These are phyloP conservation scores for Lablab purpureus DNA, from an alignment of 306 rosid genomes.

Conservation along the genomic window DNA sequence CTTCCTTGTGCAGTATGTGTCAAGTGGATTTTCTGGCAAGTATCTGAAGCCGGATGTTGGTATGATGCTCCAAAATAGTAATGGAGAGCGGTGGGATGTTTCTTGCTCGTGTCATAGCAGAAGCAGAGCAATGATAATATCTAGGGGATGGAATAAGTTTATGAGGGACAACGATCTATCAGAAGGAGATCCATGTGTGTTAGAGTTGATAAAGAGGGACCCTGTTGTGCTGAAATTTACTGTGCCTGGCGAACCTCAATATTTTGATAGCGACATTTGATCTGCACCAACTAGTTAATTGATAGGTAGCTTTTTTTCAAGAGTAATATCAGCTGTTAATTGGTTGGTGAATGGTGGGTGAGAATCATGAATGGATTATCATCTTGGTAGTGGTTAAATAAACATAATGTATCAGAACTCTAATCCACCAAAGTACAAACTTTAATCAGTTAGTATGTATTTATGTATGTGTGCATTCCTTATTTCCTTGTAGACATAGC, in stretches of 20 bases:
- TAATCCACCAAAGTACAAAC: background rate
- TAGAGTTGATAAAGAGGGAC: conserved; percentile 49
- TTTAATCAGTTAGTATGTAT: background rate
- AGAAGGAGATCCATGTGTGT: conserved; percentile 47
- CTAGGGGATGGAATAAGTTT: background rate
- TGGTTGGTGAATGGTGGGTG: background rate
- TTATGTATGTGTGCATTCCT: no score
- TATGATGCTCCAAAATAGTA: conserved; percentile 32
- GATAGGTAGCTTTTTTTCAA: background rate
- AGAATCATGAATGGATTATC: background rate
- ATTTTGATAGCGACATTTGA: no score
- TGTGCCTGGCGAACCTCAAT: background rate
- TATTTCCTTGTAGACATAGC: no score
- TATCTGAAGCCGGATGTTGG: conserved; percentile 14
- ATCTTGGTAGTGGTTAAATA: background rate
- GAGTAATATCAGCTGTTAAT: background rate
- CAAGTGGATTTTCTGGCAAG: conserved; percentile 29
- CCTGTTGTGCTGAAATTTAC: conserved; percentile 12
- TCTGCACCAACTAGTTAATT: no score
- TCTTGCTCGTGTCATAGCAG: background rate
- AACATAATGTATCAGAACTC: background rate
- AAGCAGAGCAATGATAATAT: background rate
- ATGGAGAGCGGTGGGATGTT: conserved; percentile 35
- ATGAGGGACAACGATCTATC: conserved; percentile 6
- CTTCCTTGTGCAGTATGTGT: conserved; percentile 48